Base-by-base conservation (phyloP, 2,329 filamentous ascomycete species). In the Orbilia brochopaga region DNA sequence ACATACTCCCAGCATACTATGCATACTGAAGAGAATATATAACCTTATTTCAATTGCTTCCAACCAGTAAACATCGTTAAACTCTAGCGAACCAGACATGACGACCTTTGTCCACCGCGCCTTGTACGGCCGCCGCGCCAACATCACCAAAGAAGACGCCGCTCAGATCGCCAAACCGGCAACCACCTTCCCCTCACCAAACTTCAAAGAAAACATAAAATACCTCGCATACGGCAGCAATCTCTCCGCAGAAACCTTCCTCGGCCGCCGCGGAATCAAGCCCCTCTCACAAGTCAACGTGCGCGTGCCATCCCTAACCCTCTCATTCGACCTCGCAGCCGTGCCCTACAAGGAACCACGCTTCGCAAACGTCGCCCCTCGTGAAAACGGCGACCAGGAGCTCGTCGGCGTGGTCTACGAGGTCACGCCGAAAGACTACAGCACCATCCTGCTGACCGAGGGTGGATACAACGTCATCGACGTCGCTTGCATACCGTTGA, bases 341-440 rank as follows among this genome's bases (percentile, higher is more conserved):
- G 77, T 97, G 0, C 90, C 94, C 0, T 97, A 97, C 80, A 78
- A 81, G 11, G 94, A 97, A 80, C 93, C 94, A 0, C 96, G 93
- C 79, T 97, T 97, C 79, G 92, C 91, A 65, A 96, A 96, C 77
- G 89, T 88, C 1, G 85, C 84, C 15, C 83, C 83, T 58, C 85
- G 88, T 53, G 83, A 86, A 32, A 40, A 37, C 23, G 55, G 51
- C 15, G 82, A 87, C 74, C 92, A 92, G 77, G 90, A 91, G 2
- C 84, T 99, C 1, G 86, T 97, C 44, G 94, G 94, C 23, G 91
- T 96, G 15, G 94, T 97, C 2, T 99, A 99, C 81, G 92, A 97
- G 81, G 91, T 97, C 30, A 96, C 92, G 0, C 81, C 84, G 17
- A 80, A 84, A 48, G 94, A 99, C 81, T 99, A 90, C 78, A 85